A percentile compares a stretch with the other conserved stretches of the same genome.
These are phyloP conservation scores for Boletales sp. DNA, from an alignment of 768 basidiomycete species.

Conservation along the genomic window DNA sequence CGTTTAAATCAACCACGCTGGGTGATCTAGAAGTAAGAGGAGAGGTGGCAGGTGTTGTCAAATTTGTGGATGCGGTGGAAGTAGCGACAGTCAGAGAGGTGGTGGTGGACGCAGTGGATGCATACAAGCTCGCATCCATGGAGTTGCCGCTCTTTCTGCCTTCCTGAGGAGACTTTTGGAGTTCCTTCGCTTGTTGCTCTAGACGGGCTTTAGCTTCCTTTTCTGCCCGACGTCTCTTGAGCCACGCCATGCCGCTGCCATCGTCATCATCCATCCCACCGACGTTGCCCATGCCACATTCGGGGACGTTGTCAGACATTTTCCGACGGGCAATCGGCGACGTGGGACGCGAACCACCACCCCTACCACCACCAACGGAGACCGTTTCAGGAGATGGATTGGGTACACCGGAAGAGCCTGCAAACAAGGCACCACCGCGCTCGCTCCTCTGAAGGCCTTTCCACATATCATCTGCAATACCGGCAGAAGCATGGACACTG, in stretches of 20 bases:
- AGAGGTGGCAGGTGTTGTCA: constrained; percentile 18
- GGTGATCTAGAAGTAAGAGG: constrained; percentile 20
- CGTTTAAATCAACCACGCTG: constrained; percentile 15
- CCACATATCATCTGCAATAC: constrained; percentile 28
- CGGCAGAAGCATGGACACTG: constrained; percentile 34
- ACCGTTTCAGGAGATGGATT: constrained; percentile 30
- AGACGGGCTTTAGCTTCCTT: constrained; percentile 37
- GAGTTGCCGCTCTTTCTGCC: constrained; percentile 22
- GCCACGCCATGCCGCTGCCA: constrained; percentile 86
- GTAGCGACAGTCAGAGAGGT: constrained; percentile 22
- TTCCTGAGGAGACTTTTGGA: constrained; percentile 11
- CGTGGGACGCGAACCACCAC: constrained; percentile 10
- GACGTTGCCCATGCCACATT: constrained; percentile 30
- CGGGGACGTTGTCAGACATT: constrained; percentile 14
- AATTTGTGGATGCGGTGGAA: constrained; percentile 12
- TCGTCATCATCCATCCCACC: constrained; percentile 58
- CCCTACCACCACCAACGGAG: constrained; percentile 12
- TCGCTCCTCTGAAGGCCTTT: constrained; percentile 24
- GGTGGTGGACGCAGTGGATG: constrained; percentile 21
- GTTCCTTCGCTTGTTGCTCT: constrained; percentile 17
- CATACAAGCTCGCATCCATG: constrained; percentile 18
- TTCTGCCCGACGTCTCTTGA: constrained; percentile 62
- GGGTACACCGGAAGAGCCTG: constrained; percentile 4
- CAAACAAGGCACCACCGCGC: constrained; percentile 23
- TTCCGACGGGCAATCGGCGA: constrained; percentile 11